phyloP scores from a whole-genome alignment of 345 rosid genomes.

The Hibiscus mutabilis region DNA sequence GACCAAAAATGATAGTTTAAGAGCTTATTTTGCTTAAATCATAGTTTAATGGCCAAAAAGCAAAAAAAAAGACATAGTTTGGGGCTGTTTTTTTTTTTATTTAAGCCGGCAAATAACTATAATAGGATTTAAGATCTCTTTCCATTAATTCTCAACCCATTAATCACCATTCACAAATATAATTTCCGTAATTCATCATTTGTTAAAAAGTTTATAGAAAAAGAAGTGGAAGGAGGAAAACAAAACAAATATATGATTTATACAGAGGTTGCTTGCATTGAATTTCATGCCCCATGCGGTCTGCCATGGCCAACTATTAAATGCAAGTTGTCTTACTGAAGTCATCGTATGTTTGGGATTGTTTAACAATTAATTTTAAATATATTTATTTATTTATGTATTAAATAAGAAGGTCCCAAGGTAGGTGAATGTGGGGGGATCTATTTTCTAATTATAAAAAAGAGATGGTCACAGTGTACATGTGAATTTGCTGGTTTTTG shows the following conservation, averaged over 20 bases:
- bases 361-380: not conserved
- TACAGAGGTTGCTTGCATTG: not conserved
- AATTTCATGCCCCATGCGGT: not conserved
- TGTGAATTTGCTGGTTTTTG: not conserved
- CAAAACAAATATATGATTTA: not conserved
- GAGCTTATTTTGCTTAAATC: too few species aligned
- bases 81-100: too few species aligned
- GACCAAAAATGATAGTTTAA: too few species aligned
- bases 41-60: too few species aligned
- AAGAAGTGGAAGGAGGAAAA: too few species aligned
- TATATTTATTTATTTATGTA: not conserved
- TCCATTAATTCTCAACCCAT: too few species aligned
- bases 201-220: too few species aligned
- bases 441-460: not conserved
- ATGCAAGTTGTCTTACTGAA: not conserved
- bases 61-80: too few species aligned
- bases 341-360: not conserved
- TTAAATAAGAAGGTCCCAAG: not conserved
- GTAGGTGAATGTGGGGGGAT: not conserved
- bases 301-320: not conserved
- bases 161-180: too few species aligned
- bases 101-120: too few species aligned
- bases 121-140: too few species aligned
- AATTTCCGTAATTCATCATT: too few species aligned
- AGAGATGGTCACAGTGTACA: not conserved